Evolutionary conservation across 805 yeast species (phyloP), one percentile per base, ranked within the genome.

Genomic region (Candida saitoana): DNA sequence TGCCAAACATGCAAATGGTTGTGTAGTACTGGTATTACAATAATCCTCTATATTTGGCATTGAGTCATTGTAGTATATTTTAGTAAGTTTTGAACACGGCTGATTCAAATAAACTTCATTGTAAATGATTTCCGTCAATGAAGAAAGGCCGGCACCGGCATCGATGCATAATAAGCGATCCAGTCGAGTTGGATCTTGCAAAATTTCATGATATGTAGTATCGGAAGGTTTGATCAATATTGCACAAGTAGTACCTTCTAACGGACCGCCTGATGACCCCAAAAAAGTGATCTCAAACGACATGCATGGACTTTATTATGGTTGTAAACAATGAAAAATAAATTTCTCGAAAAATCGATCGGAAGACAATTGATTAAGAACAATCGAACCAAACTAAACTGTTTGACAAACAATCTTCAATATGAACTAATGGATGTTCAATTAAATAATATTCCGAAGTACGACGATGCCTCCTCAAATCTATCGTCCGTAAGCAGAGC

Each of bases 241-340:
- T 2, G 87, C 71, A 48, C 91, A 87, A 3, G 84, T 86, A 14
- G 72, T 65, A 5, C 81, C 76, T 24, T 86, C 93, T 9, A 80
- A 56, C 0, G 96, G 96, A 2, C 96, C 96, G 5, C 96, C 96
- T 2, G 87, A 76, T 18, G 86, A 76, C 5, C 96, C 96, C 47
- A 85, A 62, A 18, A 83, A 75, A 1, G 84, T 78, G 15, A 85
- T 50, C 46, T 83, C 86, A 54, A 82, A 29, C 32, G 32, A 29
- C 32, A 29, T 29, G 16, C 32, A 29, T 29, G 16, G 16, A 29
- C 5, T 9, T 29, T 29, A 14, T 14, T 6, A 29, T 29, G 32
- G 32, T 9, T 5, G 16, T 9, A 5, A 29, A 11, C 16, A 14
- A 29, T 29, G 32, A 14, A 29, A 29, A 6, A 6, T 29, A 29